Base-by-base conservation (phyloP, 1,284 basidiomycete genomes). In the Pascua sp. region DNA sequence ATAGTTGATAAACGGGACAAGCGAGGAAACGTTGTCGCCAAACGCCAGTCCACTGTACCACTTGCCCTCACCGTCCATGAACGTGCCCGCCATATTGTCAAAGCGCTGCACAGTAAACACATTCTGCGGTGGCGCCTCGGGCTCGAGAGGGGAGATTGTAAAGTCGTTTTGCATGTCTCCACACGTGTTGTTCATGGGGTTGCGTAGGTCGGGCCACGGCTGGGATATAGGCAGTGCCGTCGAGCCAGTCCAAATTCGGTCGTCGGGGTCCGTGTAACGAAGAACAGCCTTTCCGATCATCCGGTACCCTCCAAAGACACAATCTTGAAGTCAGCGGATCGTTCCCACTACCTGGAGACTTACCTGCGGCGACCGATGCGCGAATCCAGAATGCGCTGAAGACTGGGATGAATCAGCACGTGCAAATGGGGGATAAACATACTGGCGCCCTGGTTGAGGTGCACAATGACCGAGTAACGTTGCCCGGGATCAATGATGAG, bases 391-490 rank as follows among this genome's bases (percentile, higher is more conserved):
- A 73, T 10, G 37, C 32, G 18, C 44, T 36, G 13, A 9, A 18
- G 13, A 46, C 59, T 56, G 67, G 67, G 17, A 64, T 58, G 18
- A 57, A 55, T 3, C 67, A 62, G 12, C 76, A 65, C 11, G 77
- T 58, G 62, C 64, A 76, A 56, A 69, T 76, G 8, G 67, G 56
- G 53, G 67, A 32, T 32, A 32, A 7, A 32, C 24, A 4, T 32
- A 32, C 42, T 65, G 9, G 64, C 57, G 41, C 72, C 68, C 36
- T 64, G 52, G 37, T 60, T 58, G 11, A 73, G 70, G 51, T 71
- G 57, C 24, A 77, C 46, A 18, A 76, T 52, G 24, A 67, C 65
- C 8, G 69, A 72, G 49, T 67, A 69, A 49, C 76, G 67, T 55
- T 76, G 69, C 1, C 67, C 72, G 4, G 60, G 56, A 0, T 49